phyloP scores from a whole-genome alignment of 495 filamentous ascomycete species.

The Penicillium pulvis region DNA sequence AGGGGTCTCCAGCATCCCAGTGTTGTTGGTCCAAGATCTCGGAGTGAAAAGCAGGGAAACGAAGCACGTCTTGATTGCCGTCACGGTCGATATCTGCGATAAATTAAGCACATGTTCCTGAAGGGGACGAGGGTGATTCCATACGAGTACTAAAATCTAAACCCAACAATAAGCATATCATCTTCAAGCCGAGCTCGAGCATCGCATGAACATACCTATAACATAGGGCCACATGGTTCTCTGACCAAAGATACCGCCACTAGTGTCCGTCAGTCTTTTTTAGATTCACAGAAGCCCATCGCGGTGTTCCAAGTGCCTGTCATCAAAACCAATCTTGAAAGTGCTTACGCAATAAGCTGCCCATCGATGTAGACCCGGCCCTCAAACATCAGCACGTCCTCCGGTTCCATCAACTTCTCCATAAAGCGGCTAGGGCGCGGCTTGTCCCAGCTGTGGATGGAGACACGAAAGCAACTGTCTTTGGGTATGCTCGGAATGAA shows the following conservation, averaged over 20 bases:
- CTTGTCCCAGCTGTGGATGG: constrained; percentile 78
- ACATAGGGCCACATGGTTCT: constrained; percentile 62
- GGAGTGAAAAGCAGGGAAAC: constrained; percentile 73
- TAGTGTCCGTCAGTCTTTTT: constrained; percentile 1
- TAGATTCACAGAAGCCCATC: background rate
- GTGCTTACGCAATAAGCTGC: constrained; percentile 59
- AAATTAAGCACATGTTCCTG: background rate
- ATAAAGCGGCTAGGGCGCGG: constrained; percentile 64
- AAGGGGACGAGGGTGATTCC: constrained; percentile 4
- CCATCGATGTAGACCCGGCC: constrained; percentile 75
- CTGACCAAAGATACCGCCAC: constrained; percentile 57
- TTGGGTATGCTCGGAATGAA: constrained; percentile 70
- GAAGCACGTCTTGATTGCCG: constrained; percentile 63
- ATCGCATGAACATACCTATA: constrained; percentile 41
- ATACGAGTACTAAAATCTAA: constrained; percentile 32
- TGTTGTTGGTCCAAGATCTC: constrained; percentile 70
- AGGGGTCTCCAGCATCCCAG: constrained; percentile 70
- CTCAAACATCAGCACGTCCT: constrained; percentile 65
- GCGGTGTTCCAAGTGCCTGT: background rate
- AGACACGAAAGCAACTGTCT: constrained; percentile 69
- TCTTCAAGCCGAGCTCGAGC: constrained; percentile 10
- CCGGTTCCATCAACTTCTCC: constrained; percentile 59
- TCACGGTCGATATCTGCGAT: constrained; percentile 59
- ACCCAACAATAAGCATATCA: constrained; percentile 16
- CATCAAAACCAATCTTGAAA: background rate